Evolutionary conservation across 305 asterid species (phyloP).

Genomic region (Striga hermonthica): DNA sequence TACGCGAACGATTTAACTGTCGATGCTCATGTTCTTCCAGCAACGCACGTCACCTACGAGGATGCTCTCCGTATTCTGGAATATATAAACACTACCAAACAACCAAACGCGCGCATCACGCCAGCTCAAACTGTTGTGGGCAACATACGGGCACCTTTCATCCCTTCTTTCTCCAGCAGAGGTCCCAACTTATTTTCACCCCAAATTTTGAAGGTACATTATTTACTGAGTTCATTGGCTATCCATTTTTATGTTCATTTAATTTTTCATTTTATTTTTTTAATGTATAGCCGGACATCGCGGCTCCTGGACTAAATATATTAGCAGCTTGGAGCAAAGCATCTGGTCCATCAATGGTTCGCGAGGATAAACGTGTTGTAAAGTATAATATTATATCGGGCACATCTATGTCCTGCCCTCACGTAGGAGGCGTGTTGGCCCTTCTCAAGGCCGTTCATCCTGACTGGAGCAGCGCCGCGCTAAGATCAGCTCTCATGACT

Average conservation of each 20-base stretch:
- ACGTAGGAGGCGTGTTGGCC: constrained; percentile 49
- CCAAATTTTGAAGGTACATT: constrained; percentile 39
- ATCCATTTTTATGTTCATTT: neutral
- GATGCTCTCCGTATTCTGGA: constrained; percentile 43
- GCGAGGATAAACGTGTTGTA: constrained; percentile 41
- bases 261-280: neutral
- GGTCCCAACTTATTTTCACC: constrained; percentile 35
- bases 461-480: constrained; percentile 74
- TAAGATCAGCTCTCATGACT: constrained; percentile 67
- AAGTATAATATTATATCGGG: constrained; percentile 52
- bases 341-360: constrained; percentile 48
- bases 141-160: constrained; percentile 37
- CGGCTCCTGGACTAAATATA: constrained; percentile 70
- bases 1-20: constrained; percentile 55
- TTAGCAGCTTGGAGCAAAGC: constrained; percentile 72
- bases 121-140: constrained; percentile 48
- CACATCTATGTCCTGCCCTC: constrained; percentile 79
- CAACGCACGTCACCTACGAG: constrained; percentile 57
- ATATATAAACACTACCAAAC: constrained; percentile 49
- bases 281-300: constrained; percentile 63
- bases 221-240: neutral
- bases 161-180: constrained; percentile 37
- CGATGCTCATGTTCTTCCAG: constrained; percentile 86
- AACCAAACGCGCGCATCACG: constrained; percentile 46
- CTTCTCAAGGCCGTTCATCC: constrained; percentile 68